Percentiles rank a stretch among this genome's conserved stretches.
phyloP scores from a whole-genome alignment of 768 basidiomycete species.

The Xerocomellus dryophilus region DNA sequence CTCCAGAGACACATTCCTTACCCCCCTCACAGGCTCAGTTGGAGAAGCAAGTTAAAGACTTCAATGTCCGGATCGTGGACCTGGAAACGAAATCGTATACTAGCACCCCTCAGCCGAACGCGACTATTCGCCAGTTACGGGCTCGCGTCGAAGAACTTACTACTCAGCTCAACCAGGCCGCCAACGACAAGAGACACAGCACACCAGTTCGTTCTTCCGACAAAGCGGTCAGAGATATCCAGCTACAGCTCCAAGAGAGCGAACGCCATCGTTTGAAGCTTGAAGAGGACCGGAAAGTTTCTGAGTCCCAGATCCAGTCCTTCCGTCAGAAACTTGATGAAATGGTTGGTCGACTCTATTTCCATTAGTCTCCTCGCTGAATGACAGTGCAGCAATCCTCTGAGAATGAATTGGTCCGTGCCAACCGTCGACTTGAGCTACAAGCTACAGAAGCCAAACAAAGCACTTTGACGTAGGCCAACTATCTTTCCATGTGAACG shows the following conservation, averaged over 20 bases:
- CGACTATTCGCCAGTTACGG: conserved; percentile 58
- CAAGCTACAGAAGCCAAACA: conserved; percentile 75
- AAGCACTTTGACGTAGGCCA: conserved; percentile 59
- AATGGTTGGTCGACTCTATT: conserved; percentile 44
- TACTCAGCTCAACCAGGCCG: conserved; percentile 40
- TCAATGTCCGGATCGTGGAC: conserved; percentile 79
- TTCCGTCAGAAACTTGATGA: conserved; percentile 60
- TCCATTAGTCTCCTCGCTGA: neutral
- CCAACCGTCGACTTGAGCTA: conserved; percentile 72
- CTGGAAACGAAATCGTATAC: conserved; percentile 76
- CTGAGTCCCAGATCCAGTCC: conserved; percentile 54
- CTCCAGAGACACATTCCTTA: neutral
- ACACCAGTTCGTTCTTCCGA: conserved; percentile 41
- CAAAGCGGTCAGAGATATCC: conserved; percentile 49
- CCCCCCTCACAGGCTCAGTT: conserved; percentile 56
- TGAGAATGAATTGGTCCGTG: conserved; percentile 63
- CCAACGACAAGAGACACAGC: conserved; percentile 40
- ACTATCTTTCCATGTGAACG: neutral
- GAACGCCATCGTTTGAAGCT: conserved; percentile 60
- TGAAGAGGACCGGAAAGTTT: conserved; percentile 62
- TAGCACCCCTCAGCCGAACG: conserved; percentile 56
- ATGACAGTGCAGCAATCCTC: conserved; percentile 55
- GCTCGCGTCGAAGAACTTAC: conserved; percentile 70
- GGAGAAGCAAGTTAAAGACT: conserved; percentile 82
- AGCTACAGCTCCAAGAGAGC: conserved; percentile 54